phyloP scores from a whole-genome alignment of 1,284 basidiomycete species.

The Tilletia horrida region DNA sequence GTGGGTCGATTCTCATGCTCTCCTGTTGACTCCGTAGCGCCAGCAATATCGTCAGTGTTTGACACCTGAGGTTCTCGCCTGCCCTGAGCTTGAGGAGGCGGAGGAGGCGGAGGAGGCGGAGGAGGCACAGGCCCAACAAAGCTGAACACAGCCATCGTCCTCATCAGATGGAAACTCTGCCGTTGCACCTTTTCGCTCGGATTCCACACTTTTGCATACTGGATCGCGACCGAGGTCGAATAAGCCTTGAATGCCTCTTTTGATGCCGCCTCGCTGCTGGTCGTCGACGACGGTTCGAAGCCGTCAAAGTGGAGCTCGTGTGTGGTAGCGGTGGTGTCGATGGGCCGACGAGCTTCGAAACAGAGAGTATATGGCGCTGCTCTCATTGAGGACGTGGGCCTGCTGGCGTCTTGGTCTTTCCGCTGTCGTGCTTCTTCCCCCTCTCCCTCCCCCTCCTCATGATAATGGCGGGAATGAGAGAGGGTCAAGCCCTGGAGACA shows the following conservation, averaged over 20 bases:
- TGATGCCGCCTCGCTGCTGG: too few relatives aligned
- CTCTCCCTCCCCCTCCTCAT: neutral
- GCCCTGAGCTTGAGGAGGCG: neutral
- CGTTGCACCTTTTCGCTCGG: slow-evolving; percentile 7
- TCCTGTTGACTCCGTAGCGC: neutral
- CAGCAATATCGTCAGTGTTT: too few relatives aligned
- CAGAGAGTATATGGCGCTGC: neutral
- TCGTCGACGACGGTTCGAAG: neutral
- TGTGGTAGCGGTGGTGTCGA: neutral
- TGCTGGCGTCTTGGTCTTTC: neutral
- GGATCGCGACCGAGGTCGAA: neutral
- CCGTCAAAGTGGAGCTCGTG: slow-evolving; percentile 1
- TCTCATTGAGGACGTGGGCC: neutral
- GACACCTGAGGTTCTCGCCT: too few relatives aligned
- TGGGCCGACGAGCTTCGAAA: slow-evolving; percentile 14
- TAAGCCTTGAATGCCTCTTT: slow-evolving; percentile 6
- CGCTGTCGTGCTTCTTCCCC: neutral
- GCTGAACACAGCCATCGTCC: neutral
- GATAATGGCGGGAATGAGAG: neutral
- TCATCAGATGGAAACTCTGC: neutral
- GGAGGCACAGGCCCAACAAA: neutral
- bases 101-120: too few relatives aligned
- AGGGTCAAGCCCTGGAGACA: neutral
- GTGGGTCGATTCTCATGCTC: neutral
- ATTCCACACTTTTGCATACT: slow-evolving; percentile 13